phyloP scores from a whole-genome alignment of 2,329 filamentous ascomycete species.

The Aspergillus pseudonomiae region DNA sequence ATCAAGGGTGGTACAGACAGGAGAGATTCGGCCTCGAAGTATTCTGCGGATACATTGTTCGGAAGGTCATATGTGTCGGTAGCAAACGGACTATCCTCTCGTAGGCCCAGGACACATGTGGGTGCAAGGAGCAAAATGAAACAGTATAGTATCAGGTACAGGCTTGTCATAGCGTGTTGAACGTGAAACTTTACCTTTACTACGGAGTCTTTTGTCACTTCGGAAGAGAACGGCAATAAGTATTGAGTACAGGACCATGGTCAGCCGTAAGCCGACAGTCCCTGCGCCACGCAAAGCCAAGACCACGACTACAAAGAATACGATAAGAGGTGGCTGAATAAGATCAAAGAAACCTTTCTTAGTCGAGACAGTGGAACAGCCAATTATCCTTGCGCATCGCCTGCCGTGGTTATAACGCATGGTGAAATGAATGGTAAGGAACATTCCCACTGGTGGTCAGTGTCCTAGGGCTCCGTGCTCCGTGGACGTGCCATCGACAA shows the following conservation, averaged over 20 bases:
- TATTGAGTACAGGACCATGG: not conserved
- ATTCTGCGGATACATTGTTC: not conserved
- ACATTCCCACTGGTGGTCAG: not conserved
- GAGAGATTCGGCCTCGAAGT: too few relatives aligned
- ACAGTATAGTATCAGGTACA: not conserved
- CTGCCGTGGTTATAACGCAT: not conserved
- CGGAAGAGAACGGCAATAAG: not conserved
- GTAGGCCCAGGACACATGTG: not conserved
- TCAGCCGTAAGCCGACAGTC: not conserved
- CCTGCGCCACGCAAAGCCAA: not conserved
- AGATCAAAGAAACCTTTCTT: not conserved
- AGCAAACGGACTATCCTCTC: not conserved
- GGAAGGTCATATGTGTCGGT: not conserved
- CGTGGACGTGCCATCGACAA: too few relatives aligned
- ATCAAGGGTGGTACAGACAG: not conserved
- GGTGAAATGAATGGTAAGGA: too few relatives aligned
- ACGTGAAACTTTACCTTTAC: not conserved
- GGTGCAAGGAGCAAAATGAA: not conserved
- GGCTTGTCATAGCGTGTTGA: not conserved
- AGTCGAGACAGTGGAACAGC: not conserved
- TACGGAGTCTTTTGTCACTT: not conserved
- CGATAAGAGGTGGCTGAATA: not conserved
- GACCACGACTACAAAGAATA: not conserved
- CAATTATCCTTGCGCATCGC: not conserved
- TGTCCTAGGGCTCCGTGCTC: too few relatives aligned